A percentile compares a stretch with the other conserved stretches of the same genome.
Conservation (phyloP, 1,284 basidiomycete genomes). For the Cystobasidium slooffiae region DNA sequence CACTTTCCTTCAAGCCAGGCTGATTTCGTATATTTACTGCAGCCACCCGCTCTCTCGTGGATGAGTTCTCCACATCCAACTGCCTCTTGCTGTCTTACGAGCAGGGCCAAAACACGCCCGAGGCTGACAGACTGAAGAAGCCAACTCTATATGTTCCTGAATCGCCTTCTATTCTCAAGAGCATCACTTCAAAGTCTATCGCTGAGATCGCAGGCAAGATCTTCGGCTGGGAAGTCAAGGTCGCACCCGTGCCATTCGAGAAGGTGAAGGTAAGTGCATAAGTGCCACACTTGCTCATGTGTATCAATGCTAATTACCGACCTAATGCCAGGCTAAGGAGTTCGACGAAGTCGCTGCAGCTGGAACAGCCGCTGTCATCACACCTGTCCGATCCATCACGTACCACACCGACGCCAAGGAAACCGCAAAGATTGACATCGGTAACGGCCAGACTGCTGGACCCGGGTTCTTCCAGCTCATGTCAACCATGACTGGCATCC, state of each 20-base stretch:
- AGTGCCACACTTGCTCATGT: neutral
- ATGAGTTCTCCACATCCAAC: constrained; percentile 58
- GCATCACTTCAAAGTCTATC: constrained; percentile 51
- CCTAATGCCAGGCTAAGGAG: constrained; percentile 40
- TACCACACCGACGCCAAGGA: constrained; percentile 53
- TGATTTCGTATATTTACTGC: constrained; percentile 42
- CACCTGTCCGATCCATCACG: constrained; percentile 56
- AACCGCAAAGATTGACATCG: constrained; percentile 54
- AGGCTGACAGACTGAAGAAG: constrained; percentile 26
- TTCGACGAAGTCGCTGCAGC: constrained; percentile 54
- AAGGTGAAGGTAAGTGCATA: constrained; percentile 46
- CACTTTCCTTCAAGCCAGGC: neutral
- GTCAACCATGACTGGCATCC: constrained; percentile 49
- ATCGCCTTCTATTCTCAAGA: constrained; percentile 51
- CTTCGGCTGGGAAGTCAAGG: constrained; percentile 56
- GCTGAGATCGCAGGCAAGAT: constrained; percentile 53
- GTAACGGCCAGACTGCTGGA: constrained; percentile 56
- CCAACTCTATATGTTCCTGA: constrained; percentile 49
- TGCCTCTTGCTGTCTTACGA: constrained; percentile 53
- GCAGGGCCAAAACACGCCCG: constrained; percentile 33
- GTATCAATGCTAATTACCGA: neutral
- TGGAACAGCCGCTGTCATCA: constrained; percentile 56
- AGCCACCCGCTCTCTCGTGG: constrained; percentile 53
- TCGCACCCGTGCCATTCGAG: constrained; percentile 54
- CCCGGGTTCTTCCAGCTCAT: constrained; percentile 49